Evolutionary conservation across 208 protist genomes (phyloP).

Genomic region (Acanthamoeba royreba): DNA sequence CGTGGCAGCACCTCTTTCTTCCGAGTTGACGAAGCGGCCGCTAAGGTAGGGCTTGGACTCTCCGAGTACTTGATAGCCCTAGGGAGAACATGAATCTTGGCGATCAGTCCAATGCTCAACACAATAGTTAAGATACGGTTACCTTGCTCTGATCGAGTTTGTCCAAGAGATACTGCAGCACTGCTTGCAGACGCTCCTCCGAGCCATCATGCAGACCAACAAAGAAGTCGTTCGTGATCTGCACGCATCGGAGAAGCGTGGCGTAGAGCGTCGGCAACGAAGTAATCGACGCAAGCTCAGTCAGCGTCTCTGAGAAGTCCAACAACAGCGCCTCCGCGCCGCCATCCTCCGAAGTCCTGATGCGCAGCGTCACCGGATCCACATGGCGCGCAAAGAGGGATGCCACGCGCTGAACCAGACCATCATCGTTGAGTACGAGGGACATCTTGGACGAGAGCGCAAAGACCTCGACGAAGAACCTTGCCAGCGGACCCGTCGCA

Average conservation of each 20-base stretch:
- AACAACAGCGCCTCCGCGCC: not conserved
- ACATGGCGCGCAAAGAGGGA: not conserved
- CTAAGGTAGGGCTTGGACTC: not conserved
- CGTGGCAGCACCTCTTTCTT: not conserved
- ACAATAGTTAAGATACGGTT: not conserved
- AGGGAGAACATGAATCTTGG: not conserved
- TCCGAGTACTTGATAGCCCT: not conserved
- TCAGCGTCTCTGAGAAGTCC: not conserved
- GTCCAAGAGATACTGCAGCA: not conserved
- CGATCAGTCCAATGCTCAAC: not conserved
- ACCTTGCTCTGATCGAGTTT: not conserved
- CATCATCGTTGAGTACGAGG: not conserved
- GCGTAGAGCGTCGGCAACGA: not conserved
- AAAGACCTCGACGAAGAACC: not conserved
- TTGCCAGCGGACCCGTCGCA: not conserved
- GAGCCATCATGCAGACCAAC: not conserved
- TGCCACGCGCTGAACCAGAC: not conserved
- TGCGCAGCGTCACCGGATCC: not conserved
- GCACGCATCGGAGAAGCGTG: not conserved
- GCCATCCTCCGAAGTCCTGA: not conserved
- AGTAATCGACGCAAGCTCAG: not conserved
- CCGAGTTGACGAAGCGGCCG: not conserved
- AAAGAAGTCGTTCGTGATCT: not conserved
- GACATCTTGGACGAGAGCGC: not conserved
- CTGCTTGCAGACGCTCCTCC: not conserved